Evolutionary conservation across 2,329 filamentous ascomycete genomes (phyloP), one percentile per base, ranked within the genome.

Genomic region (Verticillium zaregamsianum): DNA sequence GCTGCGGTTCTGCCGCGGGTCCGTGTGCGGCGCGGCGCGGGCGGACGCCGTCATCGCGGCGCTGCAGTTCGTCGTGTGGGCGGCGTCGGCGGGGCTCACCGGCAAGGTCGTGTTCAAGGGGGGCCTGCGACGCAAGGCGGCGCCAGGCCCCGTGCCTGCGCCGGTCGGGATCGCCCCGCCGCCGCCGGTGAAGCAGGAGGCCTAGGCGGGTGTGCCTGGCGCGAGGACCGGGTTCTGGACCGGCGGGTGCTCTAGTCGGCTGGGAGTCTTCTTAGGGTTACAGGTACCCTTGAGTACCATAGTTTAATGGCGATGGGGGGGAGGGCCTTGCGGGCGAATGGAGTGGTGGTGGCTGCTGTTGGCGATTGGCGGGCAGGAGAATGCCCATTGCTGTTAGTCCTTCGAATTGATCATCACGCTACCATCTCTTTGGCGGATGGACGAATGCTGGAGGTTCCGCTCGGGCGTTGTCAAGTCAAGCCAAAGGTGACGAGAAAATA

Each of bases 1-100:
- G 59, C 75, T 88, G 58, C 73, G 81, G 61, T 85, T 85, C 74
- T 88, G 86, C 73, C 76, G 78, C 32, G 86, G 85, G 52, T 76
- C 75, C 40, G 82, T 87, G 31, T 89, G 86, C 74, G 76, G 76
- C 28, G 79, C 82, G 14, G 84, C 83, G 49, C 81, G 81, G 23
- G 82, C 83, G 54, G 79, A 81, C 63, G 79, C 81, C n/a, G 82
- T 80, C 52, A 79, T 87, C 58, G 79, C 82, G 20, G 80, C 83
- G 14, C 76, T 82, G 60, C 77, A 79, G 63, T 88, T 85, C 69
- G 68, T 78, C 23, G 72, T 80, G 12, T 89, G 86, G 86, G 74
- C 75, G 35, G 79, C 70, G 33, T 82, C 80, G 3, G 76, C 80
- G 12, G 74, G 76, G 33, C 66, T 86, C 37, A 73, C 79, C 32